These are phyloP conservation scores for Suillus occidentalis DNA, from an alignment of 768 basidiomycete genomes.

Conservation along the genomic window DNA sequence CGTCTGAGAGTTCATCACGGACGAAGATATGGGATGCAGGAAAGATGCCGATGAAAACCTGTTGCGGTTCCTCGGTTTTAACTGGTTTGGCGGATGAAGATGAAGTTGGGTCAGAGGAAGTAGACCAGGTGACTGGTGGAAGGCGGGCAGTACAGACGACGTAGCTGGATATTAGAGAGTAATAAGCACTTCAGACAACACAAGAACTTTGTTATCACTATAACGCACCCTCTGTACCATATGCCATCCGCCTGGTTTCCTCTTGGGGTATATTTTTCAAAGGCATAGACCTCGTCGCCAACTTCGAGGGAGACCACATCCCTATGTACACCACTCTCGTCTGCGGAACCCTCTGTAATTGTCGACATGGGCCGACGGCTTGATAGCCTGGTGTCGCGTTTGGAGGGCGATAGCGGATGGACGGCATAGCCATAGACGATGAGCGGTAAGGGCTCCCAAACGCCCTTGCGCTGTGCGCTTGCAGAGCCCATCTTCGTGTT, in stretches of 20 bases:
- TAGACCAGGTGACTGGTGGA: constrained; percentile 67
- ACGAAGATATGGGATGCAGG: constrained; percentile 86
- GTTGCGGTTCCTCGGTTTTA: constrained; percentile 75
- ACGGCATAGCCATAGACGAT: constrained; percentile 92
- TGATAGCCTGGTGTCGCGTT: constrained; percentile 68
- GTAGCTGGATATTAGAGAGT: constrained; percentile 51
- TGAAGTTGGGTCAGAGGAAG: constrained; percentile 55
- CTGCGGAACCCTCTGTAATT: constrained; percentile 49
- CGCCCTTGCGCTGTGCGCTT: constrained; percentile 38
- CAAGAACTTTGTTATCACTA: constrained; percentile 4
- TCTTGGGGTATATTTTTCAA: constrained; percentile 82
- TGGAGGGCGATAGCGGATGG: constrained; percentile 76
- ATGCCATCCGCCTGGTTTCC: constrained; percentile 73
- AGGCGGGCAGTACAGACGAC: constrained; percentile 78
- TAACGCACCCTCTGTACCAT: constrained; percentile 93
- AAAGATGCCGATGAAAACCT: constrained; percentile 93
- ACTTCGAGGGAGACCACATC: constrained; percentile 88
- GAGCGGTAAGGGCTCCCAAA: constrained; percentile 65
- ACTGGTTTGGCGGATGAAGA: constrained; percentile 45
- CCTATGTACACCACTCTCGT: constrained; percentile 62
- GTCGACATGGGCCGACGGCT: constrained; percentile 40
- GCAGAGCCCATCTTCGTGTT: constrained; percentile 20
- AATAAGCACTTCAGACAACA: constrained; percentile 1
- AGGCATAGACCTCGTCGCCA: constrained; percentile 96
- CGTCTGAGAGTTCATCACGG: constrained; percentile 84